Evolutionary conservation across 192 early-diverging fungal species (phyloP).

Genomic region (Entrophospora sp.): DNA sequence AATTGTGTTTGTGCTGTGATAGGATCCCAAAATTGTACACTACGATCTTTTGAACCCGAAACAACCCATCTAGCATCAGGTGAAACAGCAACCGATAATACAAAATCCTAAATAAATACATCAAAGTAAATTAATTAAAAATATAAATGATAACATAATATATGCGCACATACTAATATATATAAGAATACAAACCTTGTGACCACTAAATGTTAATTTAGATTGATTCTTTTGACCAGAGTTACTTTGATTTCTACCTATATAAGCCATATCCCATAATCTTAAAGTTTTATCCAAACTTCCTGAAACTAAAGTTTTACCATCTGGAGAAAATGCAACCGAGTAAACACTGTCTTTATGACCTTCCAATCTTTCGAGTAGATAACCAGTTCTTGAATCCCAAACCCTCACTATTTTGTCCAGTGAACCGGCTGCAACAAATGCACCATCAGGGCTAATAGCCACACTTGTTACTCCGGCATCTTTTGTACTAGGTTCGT

Average conservation of each 20-base stretch:
- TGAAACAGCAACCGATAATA: constrained; percentile 84
- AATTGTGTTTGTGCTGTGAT: constrained; percentile 60
- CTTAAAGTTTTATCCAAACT: constrained; percentile 86
- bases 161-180: not conserved
- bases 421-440: constrained; percentile 82
- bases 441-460: constrained; percentile 78
- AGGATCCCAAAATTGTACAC: constrained; percentile 92
- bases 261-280: constrained; percentile 77
- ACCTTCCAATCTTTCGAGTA: constrained; percentile 84
- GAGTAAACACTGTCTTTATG: constrained; percentile 95
- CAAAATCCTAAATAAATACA: constrained; percentile 79
- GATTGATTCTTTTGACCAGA: constrained; percentile 27
- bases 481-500: constrained; percentile 76
- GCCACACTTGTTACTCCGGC: constrained; percentile 94
- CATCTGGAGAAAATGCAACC: constrained; percentile 91
- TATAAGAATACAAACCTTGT: constrained; percentile 32
- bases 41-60: constrained; percentile 85
- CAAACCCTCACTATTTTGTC: constrained; percentile 91
- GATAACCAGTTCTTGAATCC: constrained; percentile 71
- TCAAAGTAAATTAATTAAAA: not conserved
- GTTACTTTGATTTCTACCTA: constrained; percentile 24
- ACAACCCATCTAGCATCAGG: constrained; percentile 85
- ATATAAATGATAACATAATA: not conserved
- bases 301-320: constrained; percentile 82
- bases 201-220: constrained; percentile 41